These are phyloP conservation scores for Nemania serpens DNA, from an alignment of 2,329 filamentous ascomycete species.

Conservation along the genomic window DNA sequence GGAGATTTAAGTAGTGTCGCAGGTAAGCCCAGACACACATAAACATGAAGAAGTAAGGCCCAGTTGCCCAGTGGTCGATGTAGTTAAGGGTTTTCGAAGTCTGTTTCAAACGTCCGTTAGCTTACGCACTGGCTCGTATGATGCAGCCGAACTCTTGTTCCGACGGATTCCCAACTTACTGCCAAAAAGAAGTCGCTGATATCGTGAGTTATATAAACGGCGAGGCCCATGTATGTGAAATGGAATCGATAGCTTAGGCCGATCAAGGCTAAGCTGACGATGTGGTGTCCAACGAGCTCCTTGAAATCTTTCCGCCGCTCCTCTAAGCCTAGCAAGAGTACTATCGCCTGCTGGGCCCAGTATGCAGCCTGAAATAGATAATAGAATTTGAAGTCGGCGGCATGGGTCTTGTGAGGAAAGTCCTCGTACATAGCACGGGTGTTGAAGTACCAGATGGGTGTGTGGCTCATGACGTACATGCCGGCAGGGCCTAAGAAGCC, in stretches of 20 bases:
- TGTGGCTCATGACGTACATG: slow-evolving; percentile 86
- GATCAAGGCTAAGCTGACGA: slow-evolving; percentile 85
- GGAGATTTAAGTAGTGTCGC: slow-evolving; percentile 82
- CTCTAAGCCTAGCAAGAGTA: slow-evolving; percentile 83
- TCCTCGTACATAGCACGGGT: slow-evolving; percentile 86
- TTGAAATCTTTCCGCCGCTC: slow-evolving; percentile 95
- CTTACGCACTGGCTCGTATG: background rate
- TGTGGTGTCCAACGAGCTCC: slow-evolving; percentile 88
- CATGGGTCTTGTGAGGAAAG: slow-evolving; percentile 83
- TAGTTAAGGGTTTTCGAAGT: slow-evolving; percentile 94
- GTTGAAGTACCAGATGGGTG: slow-evolving; percentile 97
- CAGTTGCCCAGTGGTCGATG: slow-evolving; percentile 76
- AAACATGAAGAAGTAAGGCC: slow-evolving; percentile 83
- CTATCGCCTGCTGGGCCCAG: slow-evolving; percentile 93
- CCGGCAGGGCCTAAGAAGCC: slow-evolving; percentile 79
- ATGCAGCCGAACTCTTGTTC: background rate
- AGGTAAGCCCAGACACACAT: slow-evolving; percentile 86
- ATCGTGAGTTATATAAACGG: slow-evolving; percentile 93
- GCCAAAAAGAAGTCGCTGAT: slow-evolving; percentile 96
- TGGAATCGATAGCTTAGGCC: slow-evolving; percentile 91
- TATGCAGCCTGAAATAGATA: slow-evolving; percentile 94
- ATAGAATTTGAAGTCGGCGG: slow-evolving; percentile 87
- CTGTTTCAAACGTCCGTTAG: slow-evolving; percentile 48
- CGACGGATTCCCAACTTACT: slow-evolving; percentile 55
- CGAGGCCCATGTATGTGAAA: slow-evolving; percentile 92